Percentiles rank a stretch among this genome's conserved stretches.
Conservation (phyloP, 345 rosid genomes). For the Diplotaxis tenuifolia region DNA sequence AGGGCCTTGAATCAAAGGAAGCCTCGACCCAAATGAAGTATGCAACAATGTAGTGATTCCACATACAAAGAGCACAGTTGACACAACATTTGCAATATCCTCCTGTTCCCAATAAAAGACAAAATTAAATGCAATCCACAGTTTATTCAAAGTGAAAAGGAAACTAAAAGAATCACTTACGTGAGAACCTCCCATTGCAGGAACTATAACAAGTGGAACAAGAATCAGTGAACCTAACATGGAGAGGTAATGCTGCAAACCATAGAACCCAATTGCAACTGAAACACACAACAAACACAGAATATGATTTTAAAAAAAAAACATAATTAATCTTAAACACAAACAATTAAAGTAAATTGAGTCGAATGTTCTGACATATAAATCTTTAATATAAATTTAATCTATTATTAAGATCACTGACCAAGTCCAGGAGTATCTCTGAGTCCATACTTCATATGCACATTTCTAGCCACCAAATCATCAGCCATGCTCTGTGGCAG, state of each 20-base stretch:
- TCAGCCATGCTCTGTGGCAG: slow-evolving; percentile 60
- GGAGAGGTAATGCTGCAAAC: slow-evolving; percentile 91
- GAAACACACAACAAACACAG: slow-evolving; percentile 27
- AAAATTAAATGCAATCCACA: slow-evolving; percentile 6
- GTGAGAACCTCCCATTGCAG: slow-evolving; percentile 95
- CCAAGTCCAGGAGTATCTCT: slow-evolving; percentile 95
- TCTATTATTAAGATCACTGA: slow-evolving; percentile 25
- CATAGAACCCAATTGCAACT: slow-evolving; percentile 94
- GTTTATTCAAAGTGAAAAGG: background rate
- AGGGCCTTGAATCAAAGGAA: slow-evolving; percentile 95
- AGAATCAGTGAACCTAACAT: slow-evolving; percentile 86
- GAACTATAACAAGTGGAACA: slow-evolving; percentile 90
- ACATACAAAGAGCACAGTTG: slow-evolving; percentile 82
- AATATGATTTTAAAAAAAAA: background rate
- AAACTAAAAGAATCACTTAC: slow-evolving; percentile 50
- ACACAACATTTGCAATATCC: slow-evolving; percentile 76
- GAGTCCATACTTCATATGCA: slow-evolving; percentile 80
- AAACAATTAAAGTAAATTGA: background rate
- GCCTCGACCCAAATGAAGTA: slow-evolving; percentile 83
- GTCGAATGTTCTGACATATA: slow-evolving; percentile 25
- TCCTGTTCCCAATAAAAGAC: slow-evolving; percentile 49
- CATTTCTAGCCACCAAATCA: slow-evolving; percentile 54
- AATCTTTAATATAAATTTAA: background rate
- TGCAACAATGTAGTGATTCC: slow-evolving; percentile 90
- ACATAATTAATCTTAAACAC: background rate